phyloP scores from a whole-genome alignment of 2,329 filamentous ascomycete species.

The Colletotrichum acutatum region DNA sequence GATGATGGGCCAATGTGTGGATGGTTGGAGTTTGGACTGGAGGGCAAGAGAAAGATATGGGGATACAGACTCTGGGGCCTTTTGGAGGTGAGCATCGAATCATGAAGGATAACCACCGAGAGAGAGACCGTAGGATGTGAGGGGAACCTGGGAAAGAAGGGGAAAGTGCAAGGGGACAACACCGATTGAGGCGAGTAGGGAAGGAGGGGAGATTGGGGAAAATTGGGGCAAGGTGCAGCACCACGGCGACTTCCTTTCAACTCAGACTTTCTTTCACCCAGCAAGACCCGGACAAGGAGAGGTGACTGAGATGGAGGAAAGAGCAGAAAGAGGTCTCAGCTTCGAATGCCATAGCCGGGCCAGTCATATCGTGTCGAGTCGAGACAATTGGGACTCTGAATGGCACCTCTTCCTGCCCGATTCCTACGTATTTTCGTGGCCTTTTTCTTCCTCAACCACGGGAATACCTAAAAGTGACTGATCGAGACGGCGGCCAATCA shows the following conservation, averaged over 20 bases:
- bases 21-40: neutral
- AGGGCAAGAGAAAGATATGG: neutral
- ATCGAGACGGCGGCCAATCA: neutral
- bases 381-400: neutral
- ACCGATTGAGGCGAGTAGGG: neutral
- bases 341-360: neutral
- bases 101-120: slow-evolving; percentile 7
- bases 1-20: neutral
- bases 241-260: neutral
- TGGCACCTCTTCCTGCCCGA: neutral
- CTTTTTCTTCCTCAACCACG: neutral
- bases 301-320: neutral
- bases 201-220: slow-evolving; percentile 14
- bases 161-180: neutral
- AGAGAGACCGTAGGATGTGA: neutral
- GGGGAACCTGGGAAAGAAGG: slow-evolving; percentile 7
- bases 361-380: neutral
- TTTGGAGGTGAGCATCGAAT: neutral
- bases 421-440: neutral
- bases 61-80: neutral
- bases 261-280: neutral
- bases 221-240: slow-evolving; percentile 7
- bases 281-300: neutral
- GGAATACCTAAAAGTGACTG: too few species aligned
- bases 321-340: neutral